Base-by-base conservation (phyloP, 2,329 filamentous ascomycete species). In the Blastomyces parvus region DNA sequence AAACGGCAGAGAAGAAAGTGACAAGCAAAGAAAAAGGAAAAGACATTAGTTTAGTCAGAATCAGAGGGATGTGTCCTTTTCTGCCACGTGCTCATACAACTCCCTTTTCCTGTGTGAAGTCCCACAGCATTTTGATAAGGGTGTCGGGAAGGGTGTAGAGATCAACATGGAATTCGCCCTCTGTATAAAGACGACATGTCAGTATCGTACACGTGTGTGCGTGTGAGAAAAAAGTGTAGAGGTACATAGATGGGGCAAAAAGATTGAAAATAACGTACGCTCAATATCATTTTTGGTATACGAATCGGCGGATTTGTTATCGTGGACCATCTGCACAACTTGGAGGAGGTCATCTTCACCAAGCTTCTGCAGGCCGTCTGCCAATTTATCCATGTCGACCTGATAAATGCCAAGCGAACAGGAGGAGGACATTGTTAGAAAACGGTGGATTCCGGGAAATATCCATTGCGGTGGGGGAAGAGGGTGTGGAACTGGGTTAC, bases 261-360 rank as follows among this genome's bases (percentile, higher is more conserved):
- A n/a, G 52, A 61, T 5, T 5, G 8, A 7, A 33, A 33, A 8
- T 25, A 61, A 83, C 88, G 79, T 80, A 96, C 91, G 89, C 72
- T 99, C 94, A 64, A 97, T 85, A 76, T 99, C 95, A 71, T 97
- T 97, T 80, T 96, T 92, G 59, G 93, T 96, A 78, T 96, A 97
- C 0, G 93, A 97, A 67, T 96, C 91, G 6, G 90, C 85, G 0
- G 86, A 87, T 82, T 97, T 97, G 79, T 97, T 90, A 78, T 99
- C 94, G 76, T 97, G 94, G 66, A 99, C 93, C 85, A 99, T 88
- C 79, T 97, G 93, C 65, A 99, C 95, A 30, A 97, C 91, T 69
- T 94, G 90, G 66, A 99, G 82, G 52, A 99, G 80, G 72, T 97
- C 93, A 69, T 99, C 94, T 80, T 99, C 94, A 67, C 85, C 84